phyloP scores from a whole-genome alignment of 495 filamentous ascomycete species.

The Podospora didyma region DNA sequence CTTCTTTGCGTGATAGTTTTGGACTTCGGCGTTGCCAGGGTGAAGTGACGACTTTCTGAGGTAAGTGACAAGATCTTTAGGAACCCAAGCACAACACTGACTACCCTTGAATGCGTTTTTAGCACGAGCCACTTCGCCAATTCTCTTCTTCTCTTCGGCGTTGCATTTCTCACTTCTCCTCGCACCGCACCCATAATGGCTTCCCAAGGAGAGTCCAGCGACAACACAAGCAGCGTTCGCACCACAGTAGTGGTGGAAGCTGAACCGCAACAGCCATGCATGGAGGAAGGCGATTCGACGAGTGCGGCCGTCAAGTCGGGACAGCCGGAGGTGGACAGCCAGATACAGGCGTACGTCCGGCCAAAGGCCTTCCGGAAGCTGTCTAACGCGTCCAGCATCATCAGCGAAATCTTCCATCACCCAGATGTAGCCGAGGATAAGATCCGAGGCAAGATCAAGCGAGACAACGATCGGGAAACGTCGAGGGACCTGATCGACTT shows the following conservation, averaged over 20 bases:
- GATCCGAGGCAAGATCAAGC: conserved; percentile 16
- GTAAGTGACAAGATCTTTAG: not conserved
- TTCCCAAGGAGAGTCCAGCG: not conserved
- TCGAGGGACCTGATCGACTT: conserved; percentile 35
- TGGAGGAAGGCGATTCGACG: not conserved
- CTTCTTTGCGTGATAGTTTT: no score
- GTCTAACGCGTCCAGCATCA: conserved; percentile 17
- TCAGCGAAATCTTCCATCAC: conserved; percentile 23
- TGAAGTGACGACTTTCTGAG: not conserved
- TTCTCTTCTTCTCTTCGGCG: not conserved
- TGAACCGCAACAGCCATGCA: not conserved
- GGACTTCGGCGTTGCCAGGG: no score
- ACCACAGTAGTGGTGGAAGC: conserved; percentile 9
- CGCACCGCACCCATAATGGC: not conserved
- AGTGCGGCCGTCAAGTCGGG: not conserved
- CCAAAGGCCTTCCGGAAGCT: conserved; percentile 18
- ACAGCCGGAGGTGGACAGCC: conserved; percentile 9
- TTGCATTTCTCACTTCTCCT: not conserved
- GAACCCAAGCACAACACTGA: not conserved
- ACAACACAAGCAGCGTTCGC: conserved; percentile 1
- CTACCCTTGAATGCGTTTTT: not conserved
- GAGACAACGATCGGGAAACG: conserved; percentile 16
- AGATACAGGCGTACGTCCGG: conserved; percentile 6
- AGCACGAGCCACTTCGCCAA: not conserved
- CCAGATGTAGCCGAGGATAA: conserved; percentile 19